These are phyloP conservation scores for Rhododendron simsii DNA, from an alignment of 148 eudicot genomes.

Conservation along the genomic window DNA sequence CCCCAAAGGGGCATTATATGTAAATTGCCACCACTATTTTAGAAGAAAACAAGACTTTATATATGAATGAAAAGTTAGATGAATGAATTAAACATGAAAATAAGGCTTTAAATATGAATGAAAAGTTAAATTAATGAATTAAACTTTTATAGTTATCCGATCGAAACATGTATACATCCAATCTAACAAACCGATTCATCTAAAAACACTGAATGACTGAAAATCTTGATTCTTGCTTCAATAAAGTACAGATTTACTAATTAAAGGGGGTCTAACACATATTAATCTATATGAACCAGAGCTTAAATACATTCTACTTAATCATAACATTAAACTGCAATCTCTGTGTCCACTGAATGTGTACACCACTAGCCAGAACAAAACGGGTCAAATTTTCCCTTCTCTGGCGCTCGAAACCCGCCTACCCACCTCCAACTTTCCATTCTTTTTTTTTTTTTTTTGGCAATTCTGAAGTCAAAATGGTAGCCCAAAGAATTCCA, in stretches of 20 bases:
- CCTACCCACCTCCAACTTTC: neutral
- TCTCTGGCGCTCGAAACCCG: neutral
- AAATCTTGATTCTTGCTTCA: neutral
- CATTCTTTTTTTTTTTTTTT: neutral
- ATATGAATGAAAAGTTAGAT: too few relatives aligned
- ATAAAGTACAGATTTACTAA: neutral
- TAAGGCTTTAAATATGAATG: too few relatives aligned
- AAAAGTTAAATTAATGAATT: too few relatives aligned
- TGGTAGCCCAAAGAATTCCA: conserved; percentile 26
- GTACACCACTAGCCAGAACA: neutral
- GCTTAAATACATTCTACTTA: neutral
- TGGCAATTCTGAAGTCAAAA: neutral
- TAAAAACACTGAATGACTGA: too few relatives aligned
- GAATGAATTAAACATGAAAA: neutral
- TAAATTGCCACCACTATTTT: neutral
- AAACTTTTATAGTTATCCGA: too few relatives aligned
- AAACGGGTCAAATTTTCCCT: conserved; percentile 7
- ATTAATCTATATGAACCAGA: neutral
- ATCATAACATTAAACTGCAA: neutral
- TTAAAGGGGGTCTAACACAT: neutral
- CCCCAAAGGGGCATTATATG: neutral
- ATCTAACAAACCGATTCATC: too few relatives aligned
- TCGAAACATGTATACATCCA: neutral
- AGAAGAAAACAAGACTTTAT: too few relatives aligned
- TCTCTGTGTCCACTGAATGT: neutral